These are phyloP conservation scores for Carnegiea gigantea DNA, from an alignment of 179 eudicot species.

Conservation along the genomic window DNA sequence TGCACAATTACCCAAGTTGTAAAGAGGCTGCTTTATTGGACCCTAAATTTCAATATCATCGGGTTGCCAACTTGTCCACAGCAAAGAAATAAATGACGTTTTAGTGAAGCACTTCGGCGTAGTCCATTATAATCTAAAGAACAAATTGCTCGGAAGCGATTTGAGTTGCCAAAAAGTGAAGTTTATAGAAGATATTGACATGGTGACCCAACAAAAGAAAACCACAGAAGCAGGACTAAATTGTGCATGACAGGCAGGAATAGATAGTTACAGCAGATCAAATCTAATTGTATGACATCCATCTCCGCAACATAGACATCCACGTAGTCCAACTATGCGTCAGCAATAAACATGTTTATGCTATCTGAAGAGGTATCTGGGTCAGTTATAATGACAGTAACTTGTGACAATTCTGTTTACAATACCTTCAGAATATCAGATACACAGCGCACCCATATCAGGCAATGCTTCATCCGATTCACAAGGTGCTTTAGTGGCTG, in stretches of 20 bases:
- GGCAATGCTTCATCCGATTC: slow-evolving; percentile 42
- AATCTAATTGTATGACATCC: too few species aligned
- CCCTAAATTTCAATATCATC: background rate
- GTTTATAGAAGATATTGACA: background rate
- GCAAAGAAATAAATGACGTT: background rate
- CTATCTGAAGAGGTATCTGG: too few species aligned
- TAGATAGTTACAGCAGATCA: background rate
- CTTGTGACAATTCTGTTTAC: background rate
- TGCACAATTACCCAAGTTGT: background rate
- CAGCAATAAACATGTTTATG: too few species aligned
- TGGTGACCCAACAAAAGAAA: background rate
- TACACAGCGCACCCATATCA: slow-evolving; percentile 78
- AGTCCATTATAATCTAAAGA: background rate
- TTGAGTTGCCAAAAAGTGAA: background rate
- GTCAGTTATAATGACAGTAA: background rate
- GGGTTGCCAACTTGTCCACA: background rate
- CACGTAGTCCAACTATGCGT: too few species aligned
- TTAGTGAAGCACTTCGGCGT: background rate
- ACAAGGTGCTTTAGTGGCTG: slow-evolving; percentile 24
- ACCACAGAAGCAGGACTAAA: background rate
- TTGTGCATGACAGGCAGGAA: background rate
- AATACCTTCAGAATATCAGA: slow-evolving; percentile 40
- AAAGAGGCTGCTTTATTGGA: background rate
- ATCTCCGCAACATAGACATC: too few species aligned
- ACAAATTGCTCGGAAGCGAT: background rate